phyloP scores from a whole-genome alignment of 257 asterid species.

The Forsythia suspensa region DNA sequence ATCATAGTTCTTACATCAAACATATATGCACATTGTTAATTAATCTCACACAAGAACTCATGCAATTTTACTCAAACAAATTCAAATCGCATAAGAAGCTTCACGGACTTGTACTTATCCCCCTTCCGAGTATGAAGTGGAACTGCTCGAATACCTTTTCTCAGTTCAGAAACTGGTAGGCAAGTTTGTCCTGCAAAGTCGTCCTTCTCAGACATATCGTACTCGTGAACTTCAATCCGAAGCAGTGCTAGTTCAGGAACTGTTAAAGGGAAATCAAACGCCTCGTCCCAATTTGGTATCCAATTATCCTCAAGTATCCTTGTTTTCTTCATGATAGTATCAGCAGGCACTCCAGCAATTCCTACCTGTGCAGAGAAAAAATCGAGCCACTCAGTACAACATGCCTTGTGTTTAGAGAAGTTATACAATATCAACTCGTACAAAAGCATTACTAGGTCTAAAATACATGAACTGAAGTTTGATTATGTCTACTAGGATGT shows the following conservation, averaged over 20 bases:
- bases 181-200: background rate
- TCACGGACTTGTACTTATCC: background rate
- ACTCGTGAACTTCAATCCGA: background rate
- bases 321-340: conserved; percentile 6
- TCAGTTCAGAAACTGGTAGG: background rate
- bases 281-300: conserved; percentile 12
- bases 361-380: background rate
- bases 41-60: background rate
- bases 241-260: background rate
- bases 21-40: background rate
- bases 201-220: background rate
- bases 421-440: background rate
- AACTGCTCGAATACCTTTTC: conserved; percentile 4
- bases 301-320: background rate
- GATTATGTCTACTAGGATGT: background rate
- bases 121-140: conserved; percentile 8
- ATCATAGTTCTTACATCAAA: background rate
- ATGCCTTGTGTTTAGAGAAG: background rate
- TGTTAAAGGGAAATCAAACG: background rate
- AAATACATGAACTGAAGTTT: background rate
- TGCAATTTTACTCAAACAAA: background rate
- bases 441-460: background rate
- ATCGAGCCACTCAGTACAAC: background rate
- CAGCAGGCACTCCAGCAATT: conserved; percentile 17
- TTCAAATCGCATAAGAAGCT: conserved; percentile 4